These are phyloP conservation scores for Penicillium digitatum DNA, from an alignment of 2,329 filamentous ascomycete genomes.

Conservation along the genomic window DNA sequence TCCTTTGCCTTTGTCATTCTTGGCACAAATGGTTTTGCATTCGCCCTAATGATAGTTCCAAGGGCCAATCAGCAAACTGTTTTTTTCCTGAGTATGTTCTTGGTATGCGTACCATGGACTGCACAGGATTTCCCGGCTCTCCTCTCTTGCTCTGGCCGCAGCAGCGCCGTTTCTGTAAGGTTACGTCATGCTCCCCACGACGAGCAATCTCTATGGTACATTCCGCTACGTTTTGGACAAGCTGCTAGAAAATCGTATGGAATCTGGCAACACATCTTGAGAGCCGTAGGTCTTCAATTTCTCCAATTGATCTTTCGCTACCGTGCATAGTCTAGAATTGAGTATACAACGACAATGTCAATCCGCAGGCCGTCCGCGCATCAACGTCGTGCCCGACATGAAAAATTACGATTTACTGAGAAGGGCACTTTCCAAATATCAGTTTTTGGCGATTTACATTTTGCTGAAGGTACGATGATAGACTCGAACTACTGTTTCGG, in stretches of 20 bases:
- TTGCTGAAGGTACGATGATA: conserved; percentile 59
- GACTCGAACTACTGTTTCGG: conserved; percentile 44
- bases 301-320: not conserved
- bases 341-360: not conserved
- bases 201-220: not conserved
- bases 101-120: not conserved
- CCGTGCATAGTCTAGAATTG: not conserved
- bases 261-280: not conserved
- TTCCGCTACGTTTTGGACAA: not conserved
- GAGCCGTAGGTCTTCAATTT: not conserved
- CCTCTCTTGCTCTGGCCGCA: not conserved
- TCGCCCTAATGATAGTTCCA: not conserved
- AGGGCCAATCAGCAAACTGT: not conserved
- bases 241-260: not conserved
- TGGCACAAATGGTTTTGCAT: not conserved
- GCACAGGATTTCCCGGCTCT: not conserved
- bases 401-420: conserved; percentile 18
- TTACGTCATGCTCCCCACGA: not conserved
- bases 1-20: not conserved
- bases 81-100: not conserved
- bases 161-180: conserved; percentile 2
- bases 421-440: conserved; percentile 47
- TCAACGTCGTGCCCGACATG: not conserved
- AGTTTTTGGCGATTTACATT: conserved; percentile 68
- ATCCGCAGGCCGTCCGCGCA: not conserved